Conservation (phyloP, 1,284 basidiomycete species). For the Somion occarium region DNA sequence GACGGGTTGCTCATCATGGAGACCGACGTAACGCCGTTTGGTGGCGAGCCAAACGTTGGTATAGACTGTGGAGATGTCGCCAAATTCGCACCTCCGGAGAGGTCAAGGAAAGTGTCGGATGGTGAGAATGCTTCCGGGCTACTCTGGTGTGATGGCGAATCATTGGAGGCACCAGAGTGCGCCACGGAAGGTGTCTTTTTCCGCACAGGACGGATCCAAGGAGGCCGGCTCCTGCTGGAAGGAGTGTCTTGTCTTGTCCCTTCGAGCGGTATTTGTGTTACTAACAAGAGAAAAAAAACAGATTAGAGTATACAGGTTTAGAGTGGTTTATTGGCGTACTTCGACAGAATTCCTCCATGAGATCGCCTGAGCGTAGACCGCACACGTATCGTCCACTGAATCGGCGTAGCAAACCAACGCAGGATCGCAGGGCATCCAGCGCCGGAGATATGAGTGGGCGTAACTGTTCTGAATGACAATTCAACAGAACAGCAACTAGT, state of each 20-base stretch:
- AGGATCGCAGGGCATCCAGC: slow-evolving; percentile 79
- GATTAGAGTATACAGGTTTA: neutral
- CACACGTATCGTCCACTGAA: slow-evolving; percentile 83
- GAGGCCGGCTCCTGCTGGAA: slow-evolving; percentile 54
- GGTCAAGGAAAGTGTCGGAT: slow-evolving; percentile 54
- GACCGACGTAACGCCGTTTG: slow-evolving; percentile 19
- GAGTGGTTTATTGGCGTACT: slow-evolving; percentile 43
- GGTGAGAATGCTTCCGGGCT: slow-evolving; percentile 63
- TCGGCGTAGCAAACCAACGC: slow-evolving; percentile 73
- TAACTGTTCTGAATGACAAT: slow-evolving; percentile 64
- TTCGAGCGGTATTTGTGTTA: slow-evolving; percentile 85
- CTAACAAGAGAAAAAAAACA: slow-evolving; percentile 37
- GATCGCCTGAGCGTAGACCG: slow-evolving; percentile 81
- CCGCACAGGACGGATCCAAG: slow-evolving; percentile 84
- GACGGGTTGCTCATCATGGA: too few species aligned
- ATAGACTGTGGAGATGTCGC: slow-evolving; percentile 19
- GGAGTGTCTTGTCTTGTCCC: slow-evolving; percentile 47
- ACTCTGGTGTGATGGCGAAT: slow-evolving; percentile 51
- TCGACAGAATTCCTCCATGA: slow-evolving; percentile 90
- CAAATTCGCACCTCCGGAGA: slow-evolving; percentile 19
- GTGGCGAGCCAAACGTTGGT: slow-evolving; percentile 12
- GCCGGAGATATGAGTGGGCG: slow-evolving; percentile 75
- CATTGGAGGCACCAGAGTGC: slow-evolving; percentile 38
- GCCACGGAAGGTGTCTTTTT: slow-evolving; percentile 57
- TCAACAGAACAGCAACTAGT: slow-evolving; percentile 77